Conservation (phyloP, 2,329 filamentous ascomycete genomes). For the Geoglossum cookeanum region DNA sequence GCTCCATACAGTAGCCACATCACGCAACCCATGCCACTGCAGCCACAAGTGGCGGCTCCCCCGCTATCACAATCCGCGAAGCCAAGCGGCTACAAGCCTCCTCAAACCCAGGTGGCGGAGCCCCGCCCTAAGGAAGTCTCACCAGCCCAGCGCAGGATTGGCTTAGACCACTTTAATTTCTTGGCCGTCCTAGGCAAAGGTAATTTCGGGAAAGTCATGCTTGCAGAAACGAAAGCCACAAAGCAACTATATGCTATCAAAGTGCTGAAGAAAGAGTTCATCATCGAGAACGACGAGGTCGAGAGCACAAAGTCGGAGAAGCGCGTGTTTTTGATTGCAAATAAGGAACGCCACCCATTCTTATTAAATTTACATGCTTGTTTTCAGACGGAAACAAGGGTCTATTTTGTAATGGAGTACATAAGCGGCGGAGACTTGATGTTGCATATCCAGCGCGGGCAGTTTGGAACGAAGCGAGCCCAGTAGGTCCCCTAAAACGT, state of each 20-base stretch:
- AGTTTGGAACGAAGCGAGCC: conserved; percentile 87
- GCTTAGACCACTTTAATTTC: conserved; percentile 98
- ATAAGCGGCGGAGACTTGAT: conserved; percentile 96
- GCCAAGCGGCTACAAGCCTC: neutral
- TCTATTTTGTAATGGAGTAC: conserved; percentile 99
- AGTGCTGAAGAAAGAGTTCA: conserved; percentile 98
- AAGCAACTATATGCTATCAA: conserved; percentile 96
- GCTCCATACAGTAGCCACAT: conserved; percentile 27
- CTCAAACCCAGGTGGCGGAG: neutral
- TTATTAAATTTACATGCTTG: conserved; percentile 87
- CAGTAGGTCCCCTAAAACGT: conserved; percentile 42
- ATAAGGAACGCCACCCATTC: conserved; percentile 94
- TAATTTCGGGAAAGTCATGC: conserved; percentile 99
- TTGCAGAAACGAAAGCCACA: conserved; percentile 86
- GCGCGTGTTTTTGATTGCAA: conserved; percentile 88
- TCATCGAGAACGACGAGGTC: conserved; percentile 98
- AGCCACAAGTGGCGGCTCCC: conserved; percentile 23
- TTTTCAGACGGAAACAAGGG: conserved; percentile 95
- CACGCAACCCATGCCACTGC: conserved; percentile 12
- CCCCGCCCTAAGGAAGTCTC: neutral
- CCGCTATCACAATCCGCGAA: conserved; percentile 12
- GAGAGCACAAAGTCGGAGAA: conserved; percentile 97
- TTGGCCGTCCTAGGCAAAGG: conserved; percentile 93
- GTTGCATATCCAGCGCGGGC: conserved; percentile 93
- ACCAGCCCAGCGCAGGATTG: conserved; percentile 46